These are phyloP conservation scores for Polyrhizophydium stewartii DNA, from an alignment of 371 early-diverging fungal genomes.

Conservation along the genomic window DNA sequence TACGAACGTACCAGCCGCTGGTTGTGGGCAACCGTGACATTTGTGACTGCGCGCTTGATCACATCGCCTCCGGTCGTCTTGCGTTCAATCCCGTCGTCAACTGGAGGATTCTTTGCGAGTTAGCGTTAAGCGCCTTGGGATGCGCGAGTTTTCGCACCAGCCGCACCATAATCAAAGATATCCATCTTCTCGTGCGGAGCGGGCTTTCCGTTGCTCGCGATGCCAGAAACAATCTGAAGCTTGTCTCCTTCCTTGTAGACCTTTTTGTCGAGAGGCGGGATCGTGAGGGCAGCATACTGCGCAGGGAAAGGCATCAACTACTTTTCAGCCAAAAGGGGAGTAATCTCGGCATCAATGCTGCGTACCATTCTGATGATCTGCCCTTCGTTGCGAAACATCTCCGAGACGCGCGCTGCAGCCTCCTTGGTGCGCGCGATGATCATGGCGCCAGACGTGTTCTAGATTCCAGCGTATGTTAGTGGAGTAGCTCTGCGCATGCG, in stretches of 20 bases:
- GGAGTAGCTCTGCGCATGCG: not conserved
- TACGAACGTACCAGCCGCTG: not conserved
- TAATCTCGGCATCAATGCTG: no score
- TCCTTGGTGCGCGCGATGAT: conserved; percentile 44
- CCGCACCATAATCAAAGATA: conserved; percentile 29
- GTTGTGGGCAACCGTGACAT: conserved; percentile 8
- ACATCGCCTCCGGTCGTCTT: no score
- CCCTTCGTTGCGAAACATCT: not conserved
- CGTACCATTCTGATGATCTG: no score
- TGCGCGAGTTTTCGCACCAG: no score
- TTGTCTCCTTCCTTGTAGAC: not conserved
- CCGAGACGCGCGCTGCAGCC: conserved; percentile 32
- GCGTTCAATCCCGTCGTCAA: no score
- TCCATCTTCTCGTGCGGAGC: conserved; percentile 23
- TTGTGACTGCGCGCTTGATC: no score
- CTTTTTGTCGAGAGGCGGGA: not conserved
- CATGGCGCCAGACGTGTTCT: conserved; percentile 49
- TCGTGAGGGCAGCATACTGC: not conserved
- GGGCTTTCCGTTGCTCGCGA: conserved; percentile 13
- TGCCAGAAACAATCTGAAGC: conserved; percentile 25
- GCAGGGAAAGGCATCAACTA: not conserved
- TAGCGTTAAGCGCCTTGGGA: no score
- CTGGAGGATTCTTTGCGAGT: no score
- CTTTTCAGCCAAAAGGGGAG: no score
- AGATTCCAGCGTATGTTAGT: not conserved